These are phyloP conservation scores for Suillus cothurnatus DNA, from an alignment of 768 basidiomycete species.

Conservation along the genomic window DNA sequence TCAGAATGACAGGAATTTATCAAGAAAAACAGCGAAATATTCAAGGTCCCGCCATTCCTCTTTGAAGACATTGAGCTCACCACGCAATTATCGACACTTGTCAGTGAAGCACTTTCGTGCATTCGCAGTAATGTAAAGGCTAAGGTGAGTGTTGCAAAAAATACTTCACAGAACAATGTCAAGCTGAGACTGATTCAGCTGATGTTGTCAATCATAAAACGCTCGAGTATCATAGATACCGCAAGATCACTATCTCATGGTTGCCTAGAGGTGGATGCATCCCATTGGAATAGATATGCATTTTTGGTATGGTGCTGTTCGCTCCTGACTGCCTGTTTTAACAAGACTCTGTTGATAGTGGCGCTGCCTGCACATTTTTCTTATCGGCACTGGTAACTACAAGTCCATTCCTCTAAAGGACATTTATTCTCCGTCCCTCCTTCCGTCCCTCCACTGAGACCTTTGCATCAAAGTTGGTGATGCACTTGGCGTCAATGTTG, in stretches of 20 bases:
- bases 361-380: no score
- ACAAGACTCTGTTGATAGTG: background rate
- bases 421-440: conserved; percentile 3
- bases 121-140: conserved; percentile 5
- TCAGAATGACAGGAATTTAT: background rate
- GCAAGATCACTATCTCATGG: background rate
- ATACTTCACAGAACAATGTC: no score
- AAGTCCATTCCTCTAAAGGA: background rate
- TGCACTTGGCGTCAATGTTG: conserved; percentile 1
- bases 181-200: background rate
- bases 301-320: conserved; percentile 4
- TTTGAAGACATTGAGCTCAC: conserved; percentile 7
- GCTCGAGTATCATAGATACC: conserved; percentile 9
- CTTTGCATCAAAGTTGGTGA: background rate
- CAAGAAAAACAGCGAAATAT: background rate
- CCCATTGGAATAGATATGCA: conserved; percentile 6
- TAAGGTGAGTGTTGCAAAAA: background rate
- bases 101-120: background rate
- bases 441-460: background rate
- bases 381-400: background rate
- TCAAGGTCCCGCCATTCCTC: conserved; percentile 3
- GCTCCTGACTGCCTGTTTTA: background rate
- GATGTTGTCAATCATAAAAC: background rate
- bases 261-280: conserved; percentile 6
- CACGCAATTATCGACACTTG: background rate